These are phyloP conservation scores for Pseudoneurospora amorphoporcata DNA, from an alignment of 495 filamentous ascomycete species.

Conservation along the genomic window DNA sequence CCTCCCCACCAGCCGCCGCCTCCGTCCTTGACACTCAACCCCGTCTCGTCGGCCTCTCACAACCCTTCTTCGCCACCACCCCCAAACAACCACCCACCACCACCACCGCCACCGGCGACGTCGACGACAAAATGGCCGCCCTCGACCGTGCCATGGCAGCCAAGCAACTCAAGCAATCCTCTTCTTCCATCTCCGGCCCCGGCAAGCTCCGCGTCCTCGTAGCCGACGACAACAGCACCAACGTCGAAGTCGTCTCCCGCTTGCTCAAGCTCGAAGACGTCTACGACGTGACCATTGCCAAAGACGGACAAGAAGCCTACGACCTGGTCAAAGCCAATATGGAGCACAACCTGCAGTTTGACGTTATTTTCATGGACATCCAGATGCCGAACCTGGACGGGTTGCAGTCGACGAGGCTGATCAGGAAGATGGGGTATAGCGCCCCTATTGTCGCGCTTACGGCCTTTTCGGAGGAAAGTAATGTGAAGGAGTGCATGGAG, in stretches of 20 bases:
- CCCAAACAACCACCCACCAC: constrained; percentile 23
- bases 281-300: constrained; percentile 66
- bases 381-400: constrained; percentile 93
- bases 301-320: constrained; percentile 83
- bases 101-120: not conserved
- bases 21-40: constrained; percentile 47
- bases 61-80: constrained; percentile 70
- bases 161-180: constrained; percentile 17
- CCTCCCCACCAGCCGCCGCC: constrained; percentile 1
- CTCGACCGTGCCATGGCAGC: constrained; percentile 41
- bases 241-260: constrained; percentile 74
- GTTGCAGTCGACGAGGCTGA: constrained; percentile 76
- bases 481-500: constrained; percentile 74
- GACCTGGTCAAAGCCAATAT: constrained; percentile 76
- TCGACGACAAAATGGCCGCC: constrained; percentile 29
- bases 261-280: constrained; percentile 47
- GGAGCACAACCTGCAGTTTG: constrained; percentile 58
- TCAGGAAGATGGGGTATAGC: constrained; percentile 75
- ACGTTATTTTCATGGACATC: constrained; percentile 91
- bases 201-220: constrained; percentile 75
- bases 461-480: constrained; percentile 83
- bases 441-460: constrained; percentile 87
- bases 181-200: constrained; percentile 22
- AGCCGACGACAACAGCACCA: constrained; percentile 90
- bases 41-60: constrained; percentile 70